Percentiles rank a stretch among this genome's conserved stretches.
Evolutionary conservation across 202 grass and related monocot species (phyloP).

Genomic region (Panicum virgatum): DNA sequence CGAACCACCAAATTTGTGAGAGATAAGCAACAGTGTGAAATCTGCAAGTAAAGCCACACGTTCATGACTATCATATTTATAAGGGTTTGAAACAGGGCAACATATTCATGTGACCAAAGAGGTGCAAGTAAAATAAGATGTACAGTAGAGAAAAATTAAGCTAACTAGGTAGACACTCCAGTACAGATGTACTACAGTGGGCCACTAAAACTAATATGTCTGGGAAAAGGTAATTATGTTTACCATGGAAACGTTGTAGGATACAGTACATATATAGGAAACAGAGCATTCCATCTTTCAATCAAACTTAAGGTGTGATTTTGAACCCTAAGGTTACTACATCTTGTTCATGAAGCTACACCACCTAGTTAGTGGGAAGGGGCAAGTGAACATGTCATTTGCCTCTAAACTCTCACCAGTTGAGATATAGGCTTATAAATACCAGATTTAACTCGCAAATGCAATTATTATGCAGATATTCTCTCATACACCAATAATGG

Average conservation of each 20-base stretch:
- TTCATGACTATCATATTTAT: not conserved
- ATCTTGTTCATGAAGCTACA: not conserved
- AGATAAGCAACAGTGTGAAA: constrained; percentile 82
- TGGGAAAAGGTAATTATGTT: not conserved
- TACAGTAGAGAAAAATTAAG: not conserved
- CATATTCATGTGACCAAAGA: not conserved
- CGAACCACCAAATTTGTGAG: constrained; percentile 92
- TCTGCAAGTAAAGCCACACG: constrained; percentile 41
- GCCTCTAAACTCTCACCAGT: not conserved
- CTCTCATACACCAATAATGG: not conserved
- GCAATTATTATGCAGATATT: not conserved
- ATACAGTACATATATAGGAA: not conserved
- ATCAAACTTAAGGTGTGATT: constrained; percentile 1
- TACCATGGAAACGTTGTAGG: not conserved
- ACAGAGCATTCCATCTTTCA: not conserved
- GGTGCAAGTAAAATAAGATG: not conserved
- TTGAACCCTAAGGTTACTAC: not conserved
- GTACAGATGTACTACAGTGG: not conserved
- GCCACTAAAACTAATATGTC: not conserved
- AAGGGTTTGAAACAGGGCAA: not conserved
- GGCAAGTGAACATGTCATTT: not conserved
- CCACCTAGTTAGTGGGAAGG: constrained; percentile 2
- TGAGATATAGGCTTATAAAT: not conserved
- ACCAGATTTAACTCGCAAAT: not conserved
- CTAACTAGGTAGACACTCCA: not conserved